Conservation (phyloP, 306 rosid species). For the Malus asiatica region DNA sequence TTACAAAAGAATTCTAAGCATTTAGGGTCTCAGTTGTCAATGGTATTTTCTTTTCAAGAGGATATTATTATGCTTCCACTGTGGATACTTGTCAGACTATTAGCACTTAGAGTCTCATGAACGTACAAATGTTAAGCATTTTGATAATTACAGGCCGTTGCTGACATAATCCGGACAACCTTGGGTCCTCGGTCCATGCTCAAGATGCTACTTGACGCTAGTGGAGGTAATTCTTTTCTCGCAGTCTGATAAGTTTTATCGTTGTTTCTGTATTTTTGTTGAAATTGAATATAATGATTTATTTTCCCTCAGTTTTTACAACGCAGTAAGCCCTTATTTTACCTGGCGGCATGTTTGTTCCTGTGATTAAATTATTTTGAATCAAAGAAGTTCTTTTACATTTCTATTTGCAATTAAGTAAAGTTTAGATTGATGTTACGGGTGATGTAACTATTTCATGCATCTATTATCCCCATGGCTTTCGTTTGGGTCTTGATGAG, state of each 20-base stretch:
- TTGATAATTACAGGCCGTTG: conserved; percentile 58
- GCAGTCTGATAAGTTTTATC: not conserved
- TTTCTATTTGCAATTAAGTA: not conserved
- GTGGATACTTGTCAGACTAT: not conserved
- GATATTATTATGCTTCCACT: not conserved
- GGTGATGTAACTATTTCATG: not conserved
- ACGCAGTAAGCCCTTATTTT: not conserved
- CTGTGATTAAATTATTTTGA: not conserved
- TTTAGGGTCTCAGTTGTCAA: not conserved
- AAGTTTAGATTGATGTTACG: not conserved
- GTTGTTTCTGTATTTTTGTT: not conserved
- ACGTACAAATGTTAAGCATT: not conserved
- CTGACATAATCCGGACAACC: conserved; percentile 88
- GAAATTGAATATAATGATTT: not conserved
- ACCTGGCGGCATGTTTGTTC: not conserved
- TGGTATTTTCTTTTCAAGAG: not conserved
- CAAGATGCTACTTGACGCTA: conserved; percentile 81
- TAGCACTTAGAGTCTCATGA: not conserved
- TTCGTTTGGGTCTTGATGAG: not conserved
- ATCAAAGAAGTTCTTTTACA: not conserved
- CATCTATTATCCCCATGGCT: not conserved
- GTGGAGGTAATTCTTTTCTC: conserved; percentile 48
- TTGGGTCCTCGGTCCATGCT: conserved; percentile 96
- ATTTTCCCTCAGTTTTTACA: not conserved
- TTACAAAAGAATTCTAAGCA: not conserved